Percentiles rank a stretch among this genome's conserved stretches.
phyloP scores from a whole-genome alignment of 2,329 filamentous ascomycete genomes.

The Fusarium buharicum region DNA sequence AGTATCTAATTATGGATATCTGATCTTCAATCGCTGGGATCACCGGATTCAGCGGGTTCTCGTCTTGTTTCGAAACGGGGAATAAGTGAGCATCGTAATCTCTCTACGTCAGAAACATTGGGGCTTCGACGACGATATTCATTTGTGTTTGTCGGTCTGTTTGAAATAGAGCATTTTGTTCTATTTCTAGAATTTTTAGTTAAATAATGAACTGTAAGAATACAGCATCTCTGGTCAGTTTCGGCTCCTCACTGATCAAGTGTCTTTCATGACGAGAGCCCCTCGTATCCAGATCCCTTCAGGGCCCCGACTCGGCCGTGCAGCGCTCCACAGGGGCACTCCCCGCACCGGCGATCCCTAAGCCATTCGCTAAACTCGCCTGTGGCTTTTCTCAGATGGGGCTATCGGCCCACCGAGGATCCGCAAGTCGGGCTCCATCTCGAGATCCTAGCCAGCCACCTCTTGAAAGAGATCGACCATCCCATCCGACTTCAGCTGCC shows the following conservation, averaged over 20 bases:
- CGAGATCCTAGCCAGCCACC: constrained; percentile 26
- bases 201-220: too few relatives aligned
- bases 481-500: not conserved
- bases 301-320: constrained; percentile 29
- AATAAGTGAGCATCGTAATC: constrained; percentile 32
- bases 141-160: constrained; percentile 6
- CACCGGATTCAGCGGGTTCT: constrained; percentile 16
- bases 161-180: not conserved
- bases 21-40: constrained; percentile 21
- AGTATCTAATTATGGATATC: constrained; percentile 26
- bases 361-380: constrained; percentile 30
- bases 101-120: constrained; percentile 31
- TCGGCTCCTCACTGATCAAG: constrained; percentile 1
- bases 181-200: too few relatives aligned
- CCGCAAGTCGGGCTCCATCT: constrained; percentile 14
- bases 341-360: constrained; percentile 37
- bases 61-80: constrained; percentile 29
- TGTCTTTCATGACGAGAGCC: too few relatives aligned
- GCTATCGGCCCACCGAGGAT: constrained; percentile 20
- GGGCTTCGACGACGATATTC: constrained; percentile 21
- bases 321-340: constrained; percentile 31
- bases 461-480: not conserved
- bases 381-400: not conserved
- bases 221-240: not conserved
- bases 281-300: constrained; percentile 27